These are phyloP conservation scores for Mycena amicta DNA, from an alignment of 768 basidiomycete genomes.

Conservation along the genomic window DNA sequence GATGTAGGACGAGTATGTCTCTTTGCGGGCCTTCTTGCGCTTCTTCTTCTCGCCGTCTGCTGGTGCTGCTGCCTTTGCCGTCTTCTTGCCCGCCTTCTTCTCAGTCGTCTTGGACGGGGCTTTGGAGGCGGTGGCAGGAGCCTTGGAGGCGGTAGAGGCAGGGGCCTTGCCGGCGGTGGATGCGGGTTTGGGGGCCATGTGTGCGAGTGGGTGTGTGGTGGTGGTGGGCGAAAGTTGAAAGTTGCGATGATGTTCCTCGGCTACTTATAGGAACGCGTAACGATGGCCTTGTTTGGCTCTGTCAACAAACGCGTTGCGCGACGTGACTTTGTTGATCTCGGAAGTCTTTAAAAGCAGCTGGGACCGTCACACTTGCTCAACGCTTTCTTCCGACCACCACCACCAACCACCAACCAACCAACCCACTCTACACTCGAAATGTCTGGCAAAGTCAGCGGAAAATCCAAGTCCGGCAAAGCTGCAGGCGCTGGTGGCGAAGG, in stretches of 20 bases:
- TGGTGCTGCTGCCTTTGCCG: conserved; percentile 54
- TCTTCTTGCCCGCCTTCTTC: conserved; percentile 85
- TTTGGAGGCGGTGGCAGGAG: conserved; percentile 72
- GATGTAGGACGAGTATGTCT: conserved; percentile 94
- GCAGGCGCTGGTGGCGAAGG: conserved; percentile 34
- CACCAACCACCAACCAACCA: conserved; percentile 4
- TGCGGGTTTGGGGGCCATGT: conserved; percentile 80
- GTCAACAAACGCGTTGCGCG: conserved; percentile 30
- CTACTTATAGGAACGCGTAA: conserved; percentile 49
- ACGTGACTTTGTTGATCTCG: conserved; percentile 14
- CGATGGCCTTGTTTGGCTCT: conserved; percentile 46
- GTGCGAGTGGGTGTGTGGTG: conserved; percentile 21
- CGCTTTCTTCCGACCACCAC: conserved; percentile 14
- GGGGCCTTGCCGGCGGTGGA: conserved; percentile 83
- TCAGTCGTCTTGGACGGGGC: conserved; percentile 65
- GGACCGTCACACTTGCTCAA: conserved; percentile 6
- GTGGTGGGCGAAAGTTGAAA: conserved; percentile 28
- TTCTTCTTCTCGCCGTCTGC: conserved; percentile 85
- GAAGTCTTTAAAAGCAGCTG: background rate
- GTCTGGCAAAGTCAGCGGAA: conserved; percentile 40
- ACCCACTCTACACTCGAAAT: conserved; percentile 24
- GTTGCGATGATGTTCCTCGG: conserved; percentile 2
- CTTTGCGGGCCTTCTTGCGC: conserved; percentile 85
- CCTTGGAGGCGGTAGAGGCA: conserved; percentile 70
- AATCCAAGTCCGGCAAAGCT: conserved; percentile 40